Evolutionary conservation across 2,329 filamentous ascomycete genomes (phyloP).

Genomic region (Didymella lethalis): DNA sequence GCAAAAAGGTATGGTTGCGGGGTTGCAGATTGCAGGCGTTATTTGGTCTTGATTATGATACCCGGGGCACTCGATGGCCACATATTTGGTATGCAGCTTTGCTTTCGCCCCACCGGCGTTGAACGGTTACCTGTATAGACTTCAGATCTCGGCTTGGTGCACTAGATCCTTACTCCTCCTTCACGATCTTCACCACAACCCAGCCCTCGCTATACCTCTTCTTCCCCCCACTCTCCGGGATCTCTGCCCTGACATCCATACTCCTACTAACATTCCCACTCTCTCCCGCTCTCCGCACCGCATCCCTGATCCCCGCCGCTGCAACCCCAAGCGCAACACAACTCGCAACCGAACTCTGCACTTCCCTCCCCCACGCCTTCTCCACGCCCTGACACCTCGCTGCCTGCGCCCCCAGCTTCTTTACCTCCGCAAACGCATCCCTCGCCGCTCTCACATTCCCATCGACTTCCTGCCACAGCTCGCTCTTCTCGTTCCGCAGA

Average conservation of each 20-base stretch:
- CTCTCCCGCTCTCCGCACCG: conserved; percentile 11
- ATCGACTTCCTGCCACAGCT: conserved; percentile 41
- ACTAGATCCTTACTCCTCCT: conserved; percentile 4
- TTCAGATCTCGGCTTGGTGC: too few species aligned
- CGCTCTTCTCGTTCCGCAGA: conserved; percentile 13
- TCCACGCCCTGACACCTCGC: conserved; percentile 50
- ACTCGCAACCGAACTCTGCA: conserved; percentile 40
- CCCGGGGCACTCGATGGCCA: too few species aligned
- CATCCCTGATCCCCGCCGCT: conserved; percentile 35
- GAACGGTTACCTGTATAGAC: too few species aligned
- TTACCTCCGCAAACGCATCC: conserved; percentile 46
- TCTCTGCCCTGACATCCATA: conserved; percentile 43
- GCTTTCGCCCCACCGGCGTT: too few species aligned
- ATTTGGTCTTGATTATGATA: background rate
- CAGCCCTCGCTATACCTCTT: conserved; percentile 57
- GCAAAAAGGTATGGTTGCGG: too few species aligned
- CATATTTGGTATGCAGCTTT: too few species aligned
- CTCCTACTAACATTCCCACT: background rate
- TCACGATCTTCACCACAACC: conserved; percentile 55
- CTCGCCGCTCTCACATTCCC: conserved; percentile 45
- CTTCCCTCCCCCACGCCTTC: conserved; percentile 49
- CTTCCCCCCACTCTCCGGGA: conserved; percentile 48
- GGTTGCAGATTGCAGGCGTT: too few species aligned
- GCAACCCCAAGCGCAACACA: conserved; percentile 47
- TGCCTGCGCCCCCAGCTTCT: conserved; percentile 45